Percentiles rank a stretch among this genome's conserved stretches.
Evolutionary conservation across 2,329 filamentous ascomycete genomes (phyloP).

Genomic region (Alternaria solani): DNA sequence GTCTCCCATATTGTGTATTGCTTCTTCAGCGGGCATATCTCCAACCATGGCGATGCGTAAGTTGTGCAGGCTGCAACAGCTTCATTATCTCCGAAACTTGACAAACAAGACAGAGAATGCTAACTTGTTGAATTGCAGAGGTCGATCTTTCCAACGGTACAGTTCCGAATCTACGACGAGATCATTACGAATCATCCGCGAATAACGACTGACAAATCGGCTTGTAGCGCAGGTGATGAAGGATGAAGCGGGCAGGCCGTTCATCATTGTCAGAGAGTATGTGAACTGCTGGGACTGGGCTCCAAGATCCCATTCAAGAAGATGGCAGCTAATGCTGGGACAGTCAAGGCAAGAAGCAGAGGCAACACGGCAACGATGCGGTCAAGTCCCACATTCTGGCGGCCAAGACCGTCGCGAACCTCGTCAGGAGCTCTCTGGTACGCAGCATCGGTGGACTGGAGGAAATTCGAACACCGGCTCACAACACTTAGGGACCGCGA

Average conservation of each 20-base stretch:
- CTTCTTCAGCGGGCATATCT: slow-evolving; percentile 17
- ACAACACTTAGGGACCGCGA: slow-evolving; percentile 72
- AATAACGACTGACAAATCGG: slow-evolving; percentile 34
- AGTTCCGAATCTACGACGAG: slow-evolving; percentile 16
- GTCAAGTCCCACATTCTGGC: slow-evolving; percentile 98
- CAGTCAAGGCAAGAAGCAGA: slow-evolving; percentile 97
- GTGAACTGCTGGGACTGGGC: slow-evolving; percentile 48
- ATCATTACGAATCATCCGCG: slow-evolving; percentile 2
- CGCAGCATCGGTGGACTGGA: slow-evolving; percentile 16
- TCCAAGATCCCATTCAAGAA: slow-evolving; percentile 18
- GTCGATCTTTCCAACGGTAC: slow-evolving; percentile 85
- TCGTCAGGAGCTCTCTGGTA: slow-evolving; percentile 93
- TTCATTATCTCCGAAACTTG: slow-evolving; percentile 5
- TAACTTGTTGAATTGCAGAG: slow-evolving; percentile 62
- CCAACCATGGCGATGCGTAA: slow-evolving; percentile 53
- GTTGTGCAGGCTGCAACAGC: slow-evolving; percentile 31
- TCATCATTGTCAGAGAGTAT: slow-evolving; percentile 98
- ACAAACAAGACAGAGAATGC: slow-evolving; percentile 1
- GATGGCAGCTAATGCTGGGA: slow-evolving; percentile 34
- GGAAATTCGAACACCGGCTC: slow-evolving; percentile 7
- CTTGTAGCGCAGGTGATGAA: slow-evolving; percentile 77
- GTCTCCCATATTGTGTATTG: slow-evolving; percentile 8
- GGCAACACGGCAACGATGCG: slow-evolving; percentile 94
- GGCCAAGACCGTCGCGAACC: slow-evolving; percentile 93
- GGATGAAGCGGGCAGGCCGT: slow-evolving; percentile 95